These are phyloP conservation scores for Volutella citrinella DNA, from an alignment of 2,329 filamentous ascomycete species.

Conservation along the genomic window DNA sequence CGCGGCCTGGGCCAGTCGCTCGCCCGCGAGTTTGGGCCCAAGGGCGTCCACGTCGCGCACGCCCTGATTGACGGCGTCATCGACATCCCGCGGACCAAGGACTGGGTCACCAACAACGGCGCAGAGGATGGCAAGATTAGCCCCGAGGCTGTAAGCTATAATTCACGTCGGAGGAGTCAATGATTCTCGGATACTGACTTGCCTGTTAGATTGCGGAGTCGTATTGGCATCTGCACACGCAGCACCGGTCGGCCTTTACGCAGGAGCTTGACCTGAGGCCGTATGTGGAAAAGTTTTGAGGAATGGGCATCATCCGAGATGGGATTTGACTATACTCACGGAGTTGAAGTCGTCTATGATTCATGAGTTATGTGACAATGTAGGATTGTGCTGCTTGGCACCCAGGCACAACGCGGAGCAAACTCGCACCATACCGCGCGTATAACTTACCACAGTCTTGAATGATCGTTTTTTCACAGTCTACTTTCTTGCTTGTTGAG, in stretches of 20 bases:
- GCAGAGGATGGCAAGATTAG: constrained; percentile 62
- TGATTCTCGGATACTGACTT: constrained; percentile 4
- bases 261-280: constrained; percentile 80
- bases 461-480: no score
- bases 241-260: constrained; percentile 75
- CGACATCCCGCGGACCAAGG: constrained; percentile 70
- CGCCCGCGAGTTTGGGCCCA: constrained; percentile 78
- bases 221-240: constrained; percentile 82
- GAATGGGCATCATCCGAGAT: no score
- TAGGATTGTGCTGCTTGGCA: no score
- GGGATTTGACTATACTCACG: no score
- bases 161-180: no score
- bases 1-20: constrained; percentile 72
- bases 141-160: constrained; percentile 64
- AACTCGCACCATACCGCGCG: no score
- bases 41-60: constrained; percentile 81
- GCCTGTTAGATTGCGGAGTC: constrained; percentile 72
- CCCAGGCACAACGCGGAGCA: no score
- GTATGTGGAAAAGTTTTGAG: constrained; percentile 78
- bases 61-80: constrained; percentile 83
- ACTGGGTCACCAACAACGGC: constrained; percentile 41
- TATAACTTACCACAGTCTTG: no score
- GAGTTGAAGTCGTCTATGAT: no score
- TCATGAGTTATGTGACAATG: no score
- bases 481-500: no score